Evolutionary conservation across 805 yeast genomes (phyloP), one percentile per base, ranked within the genome.

Genomic region (Priceomyces fermenticarens): DNA sequence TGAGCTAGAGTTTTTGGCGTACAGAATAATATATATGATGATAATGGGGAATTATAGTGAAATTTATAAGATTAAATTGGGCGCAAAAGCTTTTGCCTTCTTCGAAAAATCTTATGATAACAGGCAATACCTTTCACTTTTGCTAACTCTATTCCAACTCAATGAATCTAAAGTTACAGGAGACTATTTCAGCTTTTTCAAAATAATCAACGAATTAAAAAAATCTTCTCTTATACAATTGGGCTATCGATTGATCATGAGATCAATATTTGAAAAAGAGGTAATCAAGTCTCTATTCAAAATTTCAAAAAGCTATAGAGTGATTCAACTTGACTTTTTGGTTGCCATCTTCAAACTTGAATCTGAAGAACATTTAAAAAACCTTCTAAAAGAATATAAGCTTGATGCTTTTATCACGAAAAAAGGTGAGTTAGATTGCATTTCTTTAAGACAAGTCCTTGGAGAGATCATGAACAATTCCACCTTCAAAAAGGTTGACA

Each of bases 21-120:
- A 87, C 60, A 70, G 88, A 40, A 71, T 88, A 10, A 68, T 89
- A 3, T 90, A 90, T 58, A 75, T 81, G 63, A 64, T 88, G 35
- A 74, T 88, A 50, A 89, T 95, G 9, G 79, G 77, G 36, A 87
- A 87, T 58, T 63, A 63, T 45, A 63, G 74, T 35, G 85, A 83
- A 44, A 67, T 81, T 30, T 70, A 70, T 51, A 74, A 72, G 36
- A 52, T 80, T 30, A 52, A 58, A 47, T 32, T 55, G 23, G 43
- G 48, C 6, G 20, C 39, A 1, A 41, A 39, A 30, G 32, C 35
- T 2, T 40, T 38, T 31, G 36, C 37, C 23, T 16, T 40, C 8
- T 47, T 43, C 26, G 12, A 25, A 3, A 42, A 36, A 10, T 34
- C 40, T 3, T 36, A 30, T 8, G 43, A 47, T 10, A 36, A 42